Base-by-base conservation (phyloP, 2,329 filamentous ascomycete genomes). In the Trichophyton simii region DNA sequence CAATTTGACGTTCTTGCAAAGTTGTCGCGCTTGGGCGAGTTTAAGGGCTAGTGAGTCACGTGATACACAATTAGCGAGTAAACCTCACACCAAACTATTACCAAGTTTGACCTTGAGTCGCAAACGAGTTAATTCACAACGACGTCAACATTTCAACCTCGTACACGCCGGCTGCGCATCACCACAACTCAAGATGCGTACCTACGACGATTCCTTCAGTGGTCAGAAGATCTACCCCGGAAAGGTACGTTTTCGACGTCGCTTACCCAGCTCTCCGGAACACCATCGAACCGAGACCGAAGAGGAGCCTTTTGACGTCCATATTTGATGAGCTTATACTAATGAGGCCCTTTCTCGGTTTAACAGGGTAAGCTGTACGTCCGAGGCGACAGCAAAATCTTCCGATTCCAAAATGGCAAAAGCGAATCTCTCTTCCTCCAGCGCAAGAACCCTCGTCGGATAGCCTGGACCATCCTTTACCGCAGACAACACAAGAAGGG, bases 391-490 rank as follows among this genome's bases (percentile, higher is more conserved):
- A 95, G 89, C 91, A 99, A 97, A 86, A 87, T 97, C 85, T 99
- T 99, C 89, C 91, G 94, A 78, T 99, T 99, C 89, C 91, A 96
- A 82, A 96, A 95, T 82, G 91, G 94, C 84, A 99, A 99, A 84
- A 92, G 90, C 81, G 94, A 99, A 83, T 96, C 91, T 71, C 89
- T 99, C 71, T 99, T 99, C 87, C 89, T 97, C 73, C 94, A 99
- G 86, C 92, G 94, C 85, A 99, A 99, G 90, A 99, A 99, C 87
- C 94, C 94, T 78, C 92, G 94, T 80, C 91, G 92, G 79, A 97
- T 99, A 80, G 87, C 92, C 72, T 99, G 94, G 94, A 99, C 94
- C 71, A 87, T 91, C 74, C 89, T 99, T 68, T 99, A 89, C 89
- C 87, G 94, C 80, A 89, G 92, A 81, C 89, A 95, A 83, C 92